These are phyloP conservation scores for Chloris gayana DNA, from an alignment of 176 grass and related monocot genomes.

Conservation along the genomic window DNA sequence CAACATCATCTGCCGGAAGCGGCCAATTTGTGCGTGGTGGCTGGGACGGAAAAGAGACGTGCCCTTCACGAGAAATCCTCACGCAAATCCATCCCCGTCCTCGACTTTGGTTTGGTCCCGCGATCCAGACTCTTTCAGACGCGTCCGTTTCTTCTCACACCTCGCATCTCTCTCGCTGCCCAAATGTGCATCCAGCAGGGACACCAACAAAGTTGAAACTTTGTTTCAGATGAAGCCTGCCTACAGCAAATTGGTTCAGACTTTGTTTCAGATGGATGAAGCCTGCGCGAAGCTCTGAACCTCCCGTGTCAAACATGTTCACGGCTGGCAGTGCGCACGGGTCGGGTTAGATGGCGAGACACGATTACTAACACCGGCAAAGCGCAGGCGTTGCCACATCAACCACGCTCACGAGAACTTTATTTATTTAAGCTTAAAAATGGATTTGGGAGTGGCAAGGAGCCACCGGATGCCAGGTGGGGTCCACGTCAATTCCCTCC, in stretches of 20 bases:
- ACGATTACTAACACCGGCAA: not conserved
- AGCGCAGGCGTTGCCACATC: constrained; percentile 2
- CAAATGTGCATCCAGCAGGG: no score
- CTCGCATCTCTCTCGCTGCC: no score
- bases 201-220: no score
- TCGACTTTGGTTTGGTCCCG: no score
- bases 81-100: not conserved
- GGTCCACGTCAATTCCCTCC: not conserved
- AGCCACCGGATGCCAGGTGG: not conserved
- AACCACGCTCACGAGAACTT: not conserved
- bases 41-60: not conserved
- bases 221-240: no score
- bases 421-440: not conserved
- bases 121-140: no score
- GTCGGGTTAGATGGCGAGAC: constrained; percentile 18
- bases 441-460: not conserved
- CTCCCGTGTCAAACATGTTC: constrained; percentile 17
- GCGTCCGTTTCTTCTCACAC: not conserved
- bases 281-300: not conserved
- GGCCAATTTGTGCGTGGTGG: constrained; percentile 4
- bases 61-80: not conserved
- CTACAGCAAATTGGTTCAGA: not conserved
- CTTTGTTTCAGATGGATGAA: not conserved
- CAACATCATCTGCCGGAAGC: constrained; percentile 1
- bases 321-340: not conserved